Evolutionary conservation across 2,329 filamentous ascomycete genomes (phyloP).

Genomic region (Akanthomyces muscarius): DNA sequence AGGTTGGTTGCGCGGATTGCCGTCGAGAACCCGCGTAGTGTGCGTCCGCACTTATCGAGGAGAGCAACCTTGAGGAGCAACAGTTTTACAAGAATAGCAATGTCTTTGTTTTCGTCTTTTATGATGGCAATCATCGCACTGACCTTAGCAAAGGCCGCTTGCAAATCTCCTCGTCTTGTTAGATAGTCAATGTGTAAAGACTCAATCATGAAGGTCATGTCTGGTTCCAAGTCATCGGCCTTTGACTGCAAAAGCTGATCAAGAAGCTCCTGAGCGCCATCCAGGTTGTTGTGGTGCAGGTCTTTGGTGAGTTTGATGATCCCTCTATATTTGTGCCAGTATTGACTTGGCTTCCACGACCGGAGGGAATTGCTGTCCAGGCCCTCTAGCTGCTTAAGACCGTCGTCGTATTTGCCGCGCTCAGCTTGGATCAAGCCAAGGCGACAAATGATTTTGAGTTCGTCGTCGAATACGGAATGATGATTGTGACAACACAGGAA

Average conservation of each 20-base stretch:
- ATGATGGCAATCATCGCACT: constrained; percentile 41
- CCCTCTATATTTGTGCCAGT: constrained; percentile 63
- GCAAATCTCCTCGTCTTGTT: constrained; percentile 43
- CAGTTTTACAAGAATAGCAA: constrained; percentile 66
- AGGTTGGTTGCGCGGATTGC: constrained; percentile 71
- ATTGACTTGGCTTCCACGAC: constrained; percentile 74
- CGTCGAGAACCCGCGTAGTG: constrained; percentile 72
- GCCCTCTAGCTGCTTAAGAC: constrained; percentile 40
- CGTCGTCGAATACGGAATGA: constrained; percentile 64
- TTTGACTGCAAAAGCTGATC: constrained; percentile 50
- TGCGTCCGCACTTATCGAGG: constrained; percentile 62
- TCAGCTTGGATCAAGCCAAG: constrained; percentile 58
- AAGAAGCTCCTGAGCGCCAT: constrained; percentile 48
- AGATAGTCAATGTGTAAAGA: constrained; percentile 51
- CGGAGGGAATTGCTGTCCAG: constrained; percentile 59
- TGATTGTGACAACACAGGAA: constrained; percentile 69
- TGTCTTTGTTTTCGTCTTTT: constrained; percentile 44
- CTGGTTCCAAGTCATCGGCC: constrained; percentile 47
- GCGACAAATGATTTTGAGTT: constrained; percentile 69
- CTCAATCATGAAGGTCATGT: constrained; percentile 49
- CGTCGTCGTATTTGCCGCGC: constrained; percentile 67
- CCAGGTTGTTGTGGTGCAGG: constrained; percentile 52
- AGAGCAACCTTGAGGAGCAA: constrained; percentile 70
- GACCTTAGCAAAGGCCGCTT: constrained; percentile 45
- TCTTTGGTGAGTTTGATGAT: constrained; percentile 62